Evolutionary conservation across 208 protist species (phyloP).

Genomic region (Acanthamoeba lenticulata): DNA sequence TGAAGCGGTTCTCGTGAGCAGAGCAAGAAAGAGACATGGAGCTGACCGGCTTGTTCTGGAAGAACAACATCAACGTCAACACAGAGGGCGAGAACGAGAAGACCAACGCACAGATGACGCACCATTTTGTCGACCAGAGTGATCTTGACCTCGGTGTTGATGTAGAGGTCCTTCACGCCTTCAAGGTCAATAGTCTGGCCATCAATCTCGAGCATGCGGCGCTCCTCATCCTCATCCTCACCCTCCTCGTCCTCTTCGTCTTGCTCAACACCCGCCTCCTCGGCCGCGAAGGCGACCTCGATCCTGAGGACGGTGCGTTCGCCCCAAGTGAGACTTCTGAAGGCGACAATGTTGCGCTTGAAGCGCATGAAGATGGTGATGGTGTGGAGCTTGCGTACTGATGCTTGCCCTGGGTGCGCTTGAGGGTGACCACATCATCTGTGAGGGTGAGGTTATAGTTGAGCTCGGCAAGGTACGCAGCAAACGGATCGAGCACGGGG

Average conservation of each 20-base stretch:
- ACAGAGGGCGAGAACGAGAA: too few species aligned
- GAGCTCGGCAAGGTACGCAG: neutral
- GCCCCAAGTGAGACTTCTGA: neutral
- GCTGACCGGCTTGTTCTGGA: neutral
- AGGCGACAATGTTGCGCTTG: too few species aligned
- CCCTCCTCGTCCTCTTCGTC: neutral
- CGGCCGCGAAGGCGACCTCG: neutral
- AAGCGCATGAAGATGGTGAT: too few species aligned
- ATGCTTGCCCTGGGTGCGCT: conserved; percentile 14
- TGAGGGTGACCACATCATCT: conserved; percentile 22
- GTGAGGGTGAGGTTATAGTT: neutral
- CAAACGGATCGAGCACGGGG: neutral
- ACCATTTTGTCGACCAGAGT: conserved; percentile 20
- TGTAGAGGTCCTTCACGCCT: conserved; percentile 9
- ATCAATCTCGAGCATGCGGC: neutral
- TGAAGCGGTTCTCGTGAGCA: neutral
- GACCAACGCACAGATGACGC: neutral
- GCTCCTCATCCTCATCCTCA: neutral
- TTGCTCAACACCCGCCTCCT: neutral
- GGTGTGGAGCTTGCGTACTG: neutral
- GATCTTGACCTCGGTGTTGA: conserved; percentile 24
- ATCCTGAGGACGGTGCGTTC: neutral
- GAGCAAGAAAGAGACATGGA: neutral
- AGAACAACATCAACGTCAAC: too few species aligned
- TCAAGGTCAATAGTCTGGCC: neutral